Evolutionary conservation across 2,329 filamentous ascomycete genomes (phyloP).

Genomic region (Alternaria dauci): DNA sequence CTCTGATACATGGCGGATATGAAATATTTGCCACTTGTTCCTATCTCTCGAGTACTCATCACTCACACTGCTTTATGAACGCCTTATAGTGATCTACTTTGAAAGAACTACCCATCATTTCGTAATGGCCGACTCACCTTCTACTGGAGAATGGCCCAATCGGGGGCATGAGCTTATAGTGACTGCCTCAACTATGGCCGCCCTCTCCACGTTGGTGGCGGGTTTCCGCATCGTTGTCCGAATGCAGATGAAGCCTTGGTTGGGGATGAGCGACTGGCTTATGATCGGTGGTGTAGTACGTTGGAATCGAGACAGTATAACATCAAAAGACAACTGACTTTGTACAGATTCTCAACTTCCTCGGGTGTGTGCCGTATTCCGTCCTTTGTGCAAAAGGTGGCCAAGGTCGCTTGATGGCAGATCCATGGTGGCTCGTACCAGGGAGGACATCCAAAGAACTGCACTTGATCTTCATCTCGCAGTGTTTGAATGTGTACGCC

Average conservation of each 20-base stretch:
- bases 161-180: conserved; percentile 14
- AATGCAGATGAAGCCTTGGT: conserved; percentile 3
- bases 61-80: background rate
- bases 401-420: conserved; percentile 18
- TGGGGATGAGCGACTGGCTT: conserved; percentile 6
- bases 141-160: conserved; percentile 4
- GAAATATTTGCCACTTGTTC: background rate
- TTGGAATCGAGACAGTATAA: background rate
- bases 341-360: conserved; percentile 7
- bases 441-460: conserved; percentile 1
- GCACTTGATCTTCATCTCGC: conserved; percentile 15
- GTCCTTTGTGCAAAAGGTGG: conserved; percentile 10
- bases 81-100: background rate
- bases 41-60: too few species aligned
- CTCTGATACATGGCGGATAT: background rate
- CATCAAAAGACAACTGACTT: background rate
- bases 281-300: conserved; percentile 21
- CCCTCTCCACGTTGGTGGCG: conserved; percentile 11
- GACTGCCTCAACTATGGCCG: conserved; percentile 15
- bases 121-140: background rate
- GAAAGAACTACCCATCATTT: background rate
- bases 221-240: conserved; percentile 15
- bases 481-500: conserved; percentile 21
- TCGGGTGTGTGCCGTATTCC: conserved; percentile 12
- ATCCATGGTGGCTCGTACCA: conserved; percentile 19